phyloP scores from a whole-genome alignment of 73 alveolate genomes.

The Paramecium pentaurelia region DNA sequence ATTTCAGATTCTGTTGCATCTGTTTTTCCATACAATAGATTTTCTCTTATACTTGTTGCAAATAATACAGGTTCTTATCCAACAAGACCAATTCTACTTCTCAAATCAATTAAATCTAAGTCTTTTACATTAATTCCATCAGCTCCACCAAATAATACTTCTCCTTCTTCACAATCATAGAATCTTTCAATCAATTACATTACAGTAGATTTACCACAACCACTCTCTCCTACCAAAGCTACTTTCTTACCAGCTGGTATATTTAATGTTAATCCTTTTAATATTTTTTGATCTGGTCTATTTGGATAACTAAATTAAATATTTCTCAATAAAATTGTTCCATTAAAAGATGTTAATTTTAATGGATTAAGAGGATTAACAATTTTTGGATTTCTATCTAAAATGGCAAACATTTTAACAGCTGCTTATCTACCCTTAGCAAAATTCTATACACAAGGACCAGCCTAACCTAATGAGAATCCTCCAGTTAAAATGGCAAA shows the following conservation, averaged over 20 bases:
- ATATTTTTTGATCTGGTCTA: conserved; percentile 70
- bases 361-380: conserved; percentile 27
- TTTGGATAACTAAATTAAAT: conserved; percentile 84
- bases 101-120: conserved; percentile 60
- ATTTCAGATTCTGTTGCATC: conserved; percentile 88
- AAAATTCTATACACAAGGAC: conserved; percentile 78
- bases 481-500: conserved; percentile 78
- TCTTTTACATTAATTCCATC: conserved; percentile 68
- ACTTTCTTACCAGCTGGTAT: conserved; percentile 71
- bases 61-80: conserved; percentile 92
- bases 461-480: conserved; percentile 75
- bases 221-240: conserved; percentile 91
- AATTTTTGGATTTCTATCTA: conserved; percentile 59
- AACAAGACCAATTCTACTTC: conserved; percentile 86
- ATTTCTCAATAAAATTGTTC: conserved; percentile 76
- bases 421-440: conserved; percentile 70
- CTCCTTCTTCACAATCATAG: conserved; percentile 76
- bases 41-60: conserved; percentile 76
- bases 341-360: conserved; percentile 60
- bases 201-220: conserved; percentile 82
- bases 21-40: conserved; percentile 76
- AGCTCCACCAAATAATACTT: conserved; percentile 71
- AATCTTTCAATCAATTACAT: conserved; percentile 76
- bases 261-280: conserved; percentile 61
- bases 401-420: conserved; percentile 57